Evolutionary conservation across 1,284 basidiomycete genomes (phyloP).

Genomic region (Trametes pubescens): DNA sequence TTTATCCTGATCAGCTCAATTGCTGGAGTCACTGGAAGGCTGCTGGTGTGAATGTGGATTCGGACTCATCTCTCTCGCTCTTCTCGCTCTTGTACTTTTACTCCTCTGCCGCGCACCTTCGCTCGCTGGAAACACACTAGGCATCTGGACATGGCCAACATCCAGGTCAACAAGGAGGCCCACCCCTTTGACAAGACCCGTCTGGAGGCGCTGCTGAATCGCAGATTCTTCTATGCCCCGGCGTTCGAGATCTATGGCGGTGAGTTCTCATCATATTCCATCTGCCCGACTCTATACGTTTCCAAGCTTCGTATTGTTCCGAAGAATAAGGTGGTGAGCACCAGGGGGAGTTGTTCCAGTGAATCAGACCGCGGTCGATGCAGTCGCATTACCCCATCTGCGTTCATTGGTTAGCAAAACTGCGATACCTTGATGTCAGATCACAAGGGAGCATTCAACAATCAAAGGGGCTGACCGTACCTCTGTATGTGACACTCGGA

Average conservation of each 20-base stretch:
- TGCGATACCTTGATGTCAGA: not conserved
- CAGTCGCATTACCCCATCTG: not conserved
- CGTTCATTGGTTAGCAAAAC: not conserved
- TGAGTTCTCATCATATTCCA: slow-evolving; percentile 19
- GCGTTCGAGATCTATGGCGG: slow-evolving; percentile 66
- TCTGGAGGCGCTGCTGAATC: slow-evolving; percentile 89
- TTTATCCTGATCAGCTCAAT: slow-evolving; percentile 29
- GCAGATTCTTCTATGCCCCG: slow-evolving; percentile 97
- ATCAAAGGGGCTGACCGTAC: no score
- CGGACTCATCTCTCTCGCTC: slow-evolving; percentile 26
- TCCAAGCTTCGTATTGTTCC: not conserved
- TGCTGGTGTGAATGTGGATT: slow-evolving; percentile 28
- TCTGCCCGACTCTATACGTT: not conserved
- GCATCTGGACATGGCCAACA: slow-evolving; percentile 35
- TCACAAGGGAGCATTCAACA: no score
- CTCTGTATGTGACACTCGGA: no score
- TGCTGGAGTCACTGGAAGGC: slow-evolving; percentile 24
- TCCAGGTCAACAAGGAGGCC: slow-evolving; percentile 78
- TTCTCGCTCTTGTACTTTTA: slow-evolving; percentile 32
- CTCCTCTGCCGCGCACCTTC: slow-evolving; percentile 12
- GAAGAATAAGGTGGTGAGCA: not conserved
- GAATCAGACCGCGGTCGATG: not conserved
- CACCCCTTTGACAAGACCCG: slow-evolving; percentile 91
- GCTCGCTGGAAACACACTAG: slow-evolving; percentile 24
- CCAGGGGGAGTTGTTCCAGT: not conserved